Conservation (phyloP, 768 basidiomycete species). For the Tulasnella sp. region DNA sequence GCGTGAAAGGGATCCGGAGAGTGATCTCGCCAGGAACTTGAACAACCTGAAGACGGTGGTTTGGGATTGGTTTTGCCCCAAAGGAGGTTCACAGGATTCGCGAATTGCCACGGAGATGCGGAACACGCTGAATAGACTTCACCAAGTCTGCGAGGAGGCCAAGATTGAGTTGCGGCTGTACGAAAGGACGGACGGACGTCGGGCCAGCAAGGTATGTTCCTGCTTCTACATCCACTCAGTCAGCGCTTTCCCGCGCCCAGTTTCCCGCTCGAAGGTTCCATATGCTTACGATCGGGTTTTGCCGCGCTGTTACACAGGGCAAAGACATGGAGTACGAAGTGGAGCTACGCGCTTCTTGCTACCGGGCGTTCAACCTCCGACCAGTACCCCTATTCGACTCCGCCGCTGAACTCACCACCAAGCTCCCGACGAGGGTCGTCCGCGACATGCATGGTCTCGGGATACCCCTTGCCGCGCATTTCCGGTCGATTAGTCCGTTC, state of each 20-base stretch:
- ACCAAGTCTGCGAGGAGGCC: background rate
- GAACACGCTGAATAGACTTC: background rate
- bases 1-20: background rate
- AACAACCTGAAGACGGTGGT: conserved; percentile 2
- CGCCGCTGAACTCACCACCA: background rate
- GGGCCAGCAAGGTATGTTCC: background rate
- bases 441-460: conserved; percentile 22
- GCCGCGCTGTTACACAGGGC: background rate
- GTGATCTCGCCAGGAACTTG: background rate
- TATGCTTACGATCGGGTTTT: too few species aligned
- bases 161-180: background rate
- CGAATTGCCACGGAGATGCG: background rate
- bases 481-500: conserved; percentile 1
- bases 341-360: conserved; percentile 14
- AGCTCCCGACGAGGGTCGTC: background rate
- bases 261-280: too few species aligned
- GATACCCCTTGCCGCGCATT: conserved; percentile 14
- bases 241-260: too few species aligned
- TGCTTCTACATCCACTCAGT: too few species aligned
- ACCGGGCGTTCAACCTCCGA: conserved; percentile 12
- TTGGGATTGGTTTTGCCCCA: conserved; percentile 7
- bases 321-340: conserved; percentile 19
- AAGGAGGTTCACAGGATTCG: background rate
- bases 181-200: background rate
- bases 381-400: conserved; percentile 22